These are phyloP conservation scores for Lachancea nothofagi DNA, from an alignment of 805 yeast species.

Conservation along the genomic window DNA sequence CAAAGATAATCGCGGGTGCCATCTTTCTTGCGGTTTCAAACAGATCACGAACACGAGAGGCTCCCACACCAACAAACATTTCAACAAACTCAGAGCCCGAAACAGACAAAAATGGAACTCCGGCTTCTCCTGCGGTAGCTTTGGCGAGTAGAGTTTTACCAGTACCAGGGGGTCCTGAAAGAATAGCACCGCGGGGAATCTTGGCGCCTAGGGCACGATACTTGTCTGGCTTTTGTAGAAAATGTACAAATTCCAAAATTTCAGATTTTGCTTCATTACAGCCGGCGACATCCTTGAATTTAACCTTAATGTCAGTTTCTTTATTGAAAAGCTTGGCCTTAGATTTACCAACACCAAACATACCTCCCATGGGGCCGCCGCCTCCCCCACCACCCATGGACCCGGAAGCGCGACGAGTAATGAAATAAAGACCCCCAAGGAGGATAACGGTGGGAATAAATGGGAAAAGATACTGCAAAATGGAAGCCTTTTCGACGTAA, in stretches of 20 bases:
- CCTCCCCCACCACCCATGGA: constrained; percentile 15
- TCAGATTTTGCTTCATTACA: constrained; percentile 95
- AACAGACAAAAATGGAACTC: constrained; percentile 92
- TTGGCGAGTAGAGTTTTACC: constrained; percentile 96
- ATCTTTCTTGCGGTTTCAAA: constrained; percentile 87
- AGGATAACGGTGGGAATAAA: constrained; percentile 76
- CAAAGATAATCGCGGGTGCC: constrained; percentile 94
- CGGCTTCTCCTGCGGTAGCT: constrained; percentile 99
- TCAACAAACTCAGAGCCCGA: constrained; percentile 97
- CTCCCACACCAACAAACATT: constrained; percentile 99
- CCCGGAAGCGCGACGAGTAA: constrained; percentile 40
- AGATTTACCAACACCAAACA: constrained; percentile 87
- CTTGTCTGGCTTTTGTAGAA: constrained; percentile 82
- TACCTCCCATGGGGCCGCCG: constrained; percentile 58
- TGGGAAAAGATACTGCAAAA: constrained; percentile 58
- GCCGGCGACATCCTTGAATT: constrained; percentile 95
- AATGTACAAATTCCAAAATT: constrained; percentile 95
- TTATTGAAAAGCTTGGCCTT: constrained; percentile 88
- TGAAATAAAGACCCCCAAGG: constrained; percentile 60
- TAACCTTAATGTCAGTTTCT: constrained; percentile 83
- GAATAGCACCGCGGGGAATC: constrained; percentile 95
- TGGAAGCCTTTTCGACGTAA: constrained; percentile 63
- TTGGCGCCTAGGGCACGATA: constrained; percentile 93
- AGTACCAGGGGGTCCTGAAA: constrained; percentile 98
- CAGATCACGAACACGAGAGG: constrained; percentile 93